Evolutionary conservation across 2,329 filamentous ascomycete genomes (phyloP).

Genomic region (Zalaria sp.): DNA sequence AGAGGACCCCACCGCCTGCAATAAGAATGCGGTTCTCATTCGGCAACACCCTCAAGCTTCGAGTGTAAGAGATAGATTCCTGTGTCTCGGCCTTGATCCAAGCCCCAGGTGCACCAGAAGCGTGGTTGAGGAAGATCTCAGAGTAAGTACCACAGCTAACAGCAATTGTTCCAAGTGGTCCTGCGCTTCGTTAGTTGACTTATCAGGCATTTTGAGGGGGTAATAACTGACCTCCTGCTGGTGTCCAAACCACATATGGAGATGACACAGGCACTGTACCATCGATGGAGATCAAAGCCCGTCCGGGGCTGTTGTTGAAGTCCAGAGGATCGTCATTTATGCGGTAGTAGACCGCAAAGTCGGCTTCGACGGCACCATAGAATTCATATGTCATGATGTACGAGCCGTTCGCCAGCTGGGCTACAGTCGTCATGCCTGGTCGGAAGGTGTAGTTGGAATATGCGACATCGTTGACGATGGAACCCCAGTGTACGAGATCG

Average conservation of each 20-base stretch:
- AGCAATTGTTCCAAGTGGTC: conserved; percentile 30
- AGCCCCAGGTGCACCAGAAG: conserved; percentile 25
- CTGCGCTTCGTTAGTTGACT: no score
- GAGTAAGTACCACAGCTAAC: conserved; percentile 26
- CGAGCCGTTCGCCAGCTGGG: conserved; percentile 40
- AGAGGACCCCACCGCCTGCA: conserved; percentile 23
- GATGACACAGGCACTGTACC: conserved; percentile 31
- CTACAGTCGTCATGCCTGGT: conserved; percentile 53
- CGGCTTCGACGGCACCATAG: conserved; percentile 30
- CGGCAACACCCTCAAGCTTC: conserved; percentile 30
- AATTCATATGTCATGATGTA: conserved; percentile 55
- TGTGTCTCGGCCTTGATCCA: conserved; percentile 32
- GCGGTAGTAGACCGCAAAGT: conserved; percentile 40
- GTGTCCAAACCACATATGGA: conserved; percentile 40
- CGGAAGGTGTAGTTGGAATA: conserved; percentile 49
- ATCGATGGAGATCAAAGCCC: conserved; percentile 28
- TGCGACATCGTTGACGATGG: conserved; percentile 46
- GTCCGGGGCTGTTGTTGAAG: conserved; percentile 27
- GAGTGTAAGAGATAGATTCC: conserved; percentile 30
- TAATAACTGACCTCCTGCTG: conserved; percentile 24
- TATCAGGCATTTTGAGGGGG: no score
- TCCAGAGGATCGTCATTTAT: conserved; percentile 31
- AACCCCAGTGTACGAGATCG: conserved; percentile 46
- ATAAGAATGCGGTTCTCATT: conserved; percentile 25
- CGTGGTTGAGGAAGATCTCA: conserved; percentile 34